These are phyloP conservation scores for Limnanthes douglasii DNA, from an alignment of 345 rosid genomes.

Conservation along the genomic window DNA sequence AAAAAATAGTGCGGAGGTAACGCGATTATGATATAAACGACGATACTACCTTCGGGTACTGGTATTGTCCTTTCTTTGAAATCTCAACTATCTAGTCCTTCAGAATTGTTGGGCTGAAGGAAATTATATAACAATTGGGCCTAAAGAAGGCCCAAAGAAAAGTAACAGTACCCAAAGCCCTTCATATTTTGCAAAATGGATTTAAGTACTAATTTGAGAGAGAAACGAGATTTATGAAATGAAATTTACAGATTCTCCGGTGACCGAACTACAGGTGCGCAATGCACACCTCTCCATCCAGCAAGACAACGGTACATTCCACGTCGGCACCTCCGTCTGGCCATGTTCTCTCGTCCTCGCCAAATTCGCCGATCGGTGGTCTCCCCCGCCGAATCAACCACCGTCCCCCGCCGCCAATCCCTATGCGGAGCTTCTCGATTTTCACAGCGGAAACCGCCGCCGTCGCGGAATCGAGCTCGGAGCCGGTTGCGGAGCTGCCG, in stretches of 20 bases:
- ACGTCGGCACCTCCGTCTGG: constrained; percentile 96
- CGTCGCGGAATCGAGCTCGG: constrained; percentile 71
- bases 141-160: too few species aligned
- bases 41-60: too few species aligned
- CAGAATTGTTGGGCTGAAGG: too few species aligned
- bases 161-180: too few species aligned
- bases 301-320: constrained; percentile 76
- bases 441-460: constrained; percentile 19
- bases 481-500: constrained; percentile 81
- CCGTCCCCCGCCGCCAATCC: constrained; percentile 23
- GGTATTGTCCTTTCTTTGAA: too few species aligned
- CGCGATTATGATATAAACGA: too few species aligned
- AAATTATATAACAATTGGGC: too few species aligned
- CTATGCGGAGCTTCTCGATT: constrained; percentile 56
- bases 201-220: too few species aligned
- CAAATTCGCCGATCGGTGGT: constrained; percentile 89
- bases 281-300: constrained; percentile 47
- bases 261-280: constrained; percentile 52
- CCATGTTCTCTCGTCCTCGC: constrained; percentile 80
- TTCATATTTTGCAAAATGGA: too few species aligned
- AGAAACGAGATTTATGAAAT: constrained; percentile 12
- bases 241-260: constrained; percentile 93
- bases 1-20: too few species aligned
- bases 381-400: constrained; percentile 14
- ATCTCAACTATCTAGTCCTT: too few species aligned